Evolutionary conservation across 1,284 basidiomycete species (phyloP).

Genomic region (Ustilago nuda): DNA sequence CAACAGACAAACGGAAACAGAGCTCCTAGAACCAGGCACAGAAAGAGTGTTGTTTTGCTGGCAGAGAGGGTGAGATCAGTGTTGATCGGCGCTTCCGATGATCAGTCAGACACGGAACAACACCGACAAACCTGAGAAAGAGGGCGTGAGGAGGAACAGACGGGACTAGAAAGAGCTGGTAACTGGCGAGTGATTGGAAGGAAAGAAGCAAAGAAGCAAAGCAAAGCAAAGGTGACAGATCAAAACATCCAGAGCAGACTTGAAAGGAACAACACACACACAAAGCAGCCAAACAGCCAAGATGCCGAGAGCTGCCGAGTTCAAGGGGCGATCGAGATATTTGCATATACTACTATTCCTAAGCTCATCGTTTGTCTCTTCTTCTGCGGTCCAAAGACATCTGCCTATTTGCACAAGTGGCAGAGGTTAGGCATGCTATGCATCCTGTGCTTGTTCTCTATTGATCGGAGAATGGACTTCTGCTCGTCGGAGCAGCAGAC

Average conservation of each 20-base stretch:
- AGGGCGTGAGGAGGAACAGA: not conserved
- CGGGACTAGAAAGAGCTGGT: not conserved
- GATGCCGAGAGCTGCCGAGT: conserved; percentile 25
- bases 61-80: not conserved
- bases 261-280: conserved; percentile 12
- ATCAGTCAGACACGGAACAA: not conserved
- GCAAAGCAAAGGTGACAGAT: conserved; percentile 3
- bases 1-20: not conserved
- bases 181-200: not conserved
- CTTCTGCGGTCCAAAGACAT: not conserved
- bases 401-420: not conserved
- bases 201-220: not conserved
- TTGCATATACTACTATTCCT: conserved; percentile 26
- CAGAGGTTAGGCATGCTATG: not conserved
- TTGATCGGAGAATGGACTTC: not conserved
- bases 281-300: not conserved
- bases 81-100: conserved; percentile 1
- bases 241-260: conserved; percentile 24
- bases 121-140: not conserved
- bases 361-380: not conserved
- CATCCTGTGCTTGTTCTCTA: not conserved
- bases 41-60: conserved; percentile 1
- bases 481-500: conserved; percentile 4
- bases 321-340: conserved; percentile 24
- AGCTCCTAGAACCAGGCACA: not conserved